Evolutionary conservation across 108 stramenopile species (phyloP), one percentile per base, ranked within the genome.

Genomic region (Discostella stelligeroides): DNA sequence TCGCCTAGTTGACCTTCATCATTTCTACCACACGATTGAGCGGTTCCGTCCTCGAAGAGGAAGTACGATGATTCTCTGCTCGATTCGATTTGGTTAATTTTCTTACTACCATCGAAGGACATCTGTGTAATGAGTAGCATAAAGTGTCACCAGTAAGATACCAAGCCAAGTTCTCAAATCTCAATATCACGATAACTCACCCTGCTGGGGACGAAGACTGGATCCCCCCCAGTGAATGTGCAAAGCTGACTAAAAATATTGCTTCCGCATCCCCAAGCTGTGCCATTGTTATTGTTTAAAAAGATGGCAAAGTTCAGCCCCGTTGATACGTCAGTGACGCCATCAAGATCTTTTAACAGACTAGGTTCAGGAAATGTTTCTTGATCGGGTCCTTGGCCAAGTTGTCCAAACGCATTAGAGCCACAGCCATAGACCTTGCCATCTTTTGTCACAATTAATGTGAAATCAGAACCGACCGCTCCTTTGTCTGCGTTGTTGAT

Each of bases 11-110:
- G 78, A 0, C 75, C 82, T 53, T 66, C 72, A 39, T 84, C 82
- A 29, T 84, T 74, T 46, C 76, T 79, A 1, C 86, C 82, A 70
- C 84, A 86, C 28, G 82, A 72, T n/a, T 78, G 82, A 27, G 82
- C 84, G 1, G 73, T 71, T n/a, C 60, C 75, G 34, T 71, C 73
- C 45, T 80, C 79, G 48, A 71, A 79, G 20, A 80, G 66, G 40
- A 77, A 84, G 18, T 62, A 79, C 0, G 78, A 55, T 9, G 66
- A 68, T 37, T 60, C 40, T 3, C 40, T 45, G 29, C 61, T 79
- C n/a, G 78, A 65, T 48, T 72, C 60, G 47, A 79, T 60, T 38
- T 70, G 66, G 40, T 48, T 18, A 39, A 79, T 49, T 37, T 53
- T 47, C 9, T 48, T 59, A 20, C 28, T 66, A 41, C 41, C 74